Base-by-base conservation (phyloP, 495 filamentous ascomycete genomes). In the Aspergillus leporis region DNA sequence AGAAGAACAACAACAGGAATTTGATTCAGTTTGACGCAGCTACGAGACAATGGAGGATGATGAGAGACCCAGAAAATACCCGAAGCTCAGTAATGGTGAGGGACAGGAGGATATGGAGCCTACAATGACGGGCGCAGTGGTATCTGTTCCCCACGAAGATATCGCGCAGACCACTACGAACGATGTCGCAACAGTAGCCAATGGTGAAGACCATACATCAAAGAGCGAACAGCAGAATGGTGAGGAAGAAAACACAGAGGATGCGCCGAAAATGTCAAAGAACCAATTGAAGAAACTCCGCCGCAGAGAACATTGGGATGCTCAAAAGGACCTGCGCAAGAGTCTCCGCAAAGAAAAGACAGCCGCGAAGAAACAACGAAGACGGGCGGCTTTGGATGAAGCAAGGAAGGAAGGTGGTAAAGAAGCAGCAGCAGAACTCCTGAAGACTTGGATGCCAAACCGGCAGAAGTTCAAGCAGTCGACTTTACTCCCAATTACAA, bases 281-380 rank as follows among this genome's bases (percentile, higher is more conserved):
- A 93, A 85, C 61, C 87, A 91, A 60, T 70, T 85, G 48, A 96
- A 93, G 72, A 92, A 90, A 65, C 75, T 91, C 25, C 80, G 74
- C 31, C 82, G 82, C 32, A 76, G 81, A 57, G 76, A 90, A 67
- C 71, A 77, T 68, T 93, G 86, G 84, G 90, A 92, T 55, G 81
- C 81, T 7, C 81, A 79, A 14, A 85, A 84, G 53, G 85, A 86
- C 14, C 74, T 79, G n/a, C 89, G 92, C 66, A 92, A 88, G 65
- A 73, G 66, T 5, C 82, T 83, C 50, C 86, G 90, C 28, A 90
- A 87, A 68, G 86, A 92, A 58, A 92, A 92, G 69, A 74, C 81
- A 5, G 75, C 81, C 48, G 81, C 83, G 19, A 86, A 83, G 59
- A 87, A 87, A 58, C 81, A 85, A 47, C 80, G 83, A 16, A 85